These are phyloP conservation scores for Trametes polyzona DNA, from an alignment of 1,284 basidiomycete genomes.

Conservation along the genomic window DNA sequence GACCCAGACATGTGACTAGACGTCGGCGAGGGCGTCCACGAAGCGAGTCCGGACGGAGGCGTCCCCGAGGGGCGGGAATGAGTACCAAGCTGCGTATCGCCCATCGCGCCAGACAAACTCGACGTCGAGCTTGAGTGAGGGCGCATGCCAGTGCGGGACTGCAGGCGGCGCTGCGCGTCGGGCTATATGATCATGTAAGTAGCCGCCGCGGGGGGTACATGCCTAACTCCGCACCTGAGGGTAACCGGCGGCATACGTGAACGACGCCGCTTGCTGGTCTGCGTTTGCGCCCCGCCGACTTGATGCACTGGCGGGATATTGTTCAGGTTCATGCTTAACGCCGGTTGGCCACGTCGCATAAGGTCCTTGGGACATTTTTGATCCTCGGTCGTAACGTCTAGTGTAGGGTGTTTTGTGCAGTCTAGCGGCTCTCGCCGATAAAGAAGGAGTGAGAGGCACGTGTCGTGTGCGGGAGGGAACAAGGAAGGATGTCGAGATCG, in stretches of 20 bases:
- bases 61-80: conserved; percentile 37
- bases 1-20: conserved; percentile 19
- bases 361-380: conserved; percentile 34
- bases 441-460: conserved; percentile 26
- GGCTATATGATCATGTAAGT: conserved; percentile 1
- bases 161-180: conserved; percentile 22
- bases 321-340: conserved; percentile 31
- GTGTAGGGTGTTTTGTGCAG: conserved; percentile 22
- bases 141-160: conserved; percentile 20
- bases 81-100: conserved; percentile 49
- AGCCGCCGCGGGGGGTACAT: background rate
- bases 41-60: conserved; percentile 39
- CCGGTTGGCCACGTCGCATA: conserved; percentile 33
- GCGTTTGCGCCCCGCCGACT: conserved; percentile 32
- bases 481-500: conserved; percentile 19
- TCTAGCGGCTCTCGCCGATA: conserved; percentile 26
- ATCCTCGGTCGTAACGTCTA: conserved; percentile 17
- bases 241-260: conserved; percentile 27
- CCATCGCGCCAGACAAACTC: conserved; percentile 66
- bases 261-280: conserved; percentile 33
- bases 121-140: conserved; percentile 41
- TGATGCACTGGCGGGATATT: conserved; percentile 27
- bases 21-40: conserved; percentile 31
- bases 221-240: conserved; percentile 26
- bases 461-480: conserved; percentile 24